Percentiles rank a stretch among this genome's conserved stretches.
phyloP scores from a whole-genome alignment of 1,284 basidiomycete genomes.

The Exsudoporus floridanus region DNA sequence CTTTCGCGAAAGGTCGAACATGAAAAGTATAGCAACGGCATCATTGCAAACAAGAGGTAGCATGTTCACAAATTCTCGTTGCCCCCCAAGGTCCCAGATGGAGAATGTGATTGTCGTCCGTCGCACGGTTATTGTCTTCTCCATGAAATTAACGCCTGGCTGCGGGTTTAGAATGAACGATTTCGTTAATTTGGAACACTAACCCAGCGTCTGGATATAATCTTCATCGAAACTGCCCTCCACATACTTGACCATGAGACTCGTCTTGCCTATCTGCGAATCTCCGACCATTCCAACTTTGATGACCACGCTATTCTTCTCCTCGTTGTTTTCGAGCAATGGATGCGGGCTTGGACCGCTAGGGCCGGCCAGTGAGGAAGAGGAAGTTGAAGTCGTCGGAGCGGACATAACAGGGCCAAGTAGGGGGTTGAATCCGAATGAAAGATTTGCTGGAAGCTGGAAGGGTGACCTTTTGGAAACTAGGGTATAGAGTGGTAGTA shows the following conservation, averaged over 20 bases:
- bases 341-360: constrained; percentile 52
- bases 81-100: constrained; percentile 98
- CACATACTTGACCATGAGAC: constrained; percentile 97
- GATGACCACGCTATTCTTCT: constrained; percentile 90
- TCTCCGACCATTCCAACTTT: constrained; percentile 99
- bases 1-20: constrained; percentile 98
- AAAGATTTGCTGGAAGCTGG: constrained; percentile 26
- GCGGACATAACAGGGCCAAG: constrained; percentile 42
- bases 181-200: constrained; percentile 26
- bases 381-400: constrained; percentile 45
- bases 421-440: constrained; percentile 14
- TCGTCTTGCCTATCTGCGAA: constrained; percentile 98
- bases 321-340: constrained; percentile 62
- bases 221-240: constrained; percentile 98
- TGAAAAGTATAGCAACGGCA: constrained; percentile 97
- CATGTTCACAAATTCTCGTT: constrained; percentile 99
- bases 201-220: constrained; percentile 97
- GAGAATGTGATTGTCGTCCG: constrained; percentile 99
- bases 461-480: constrained; percentile 15
- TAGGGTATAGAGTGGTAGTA: constrained; percentile 33
- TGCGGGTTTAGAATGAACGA: constrained; percentile 13
- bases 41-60: constrained; percentile 97
- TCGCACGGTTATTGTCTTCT: constrained; percentile 96
- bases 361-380: constrained; percentile 48
- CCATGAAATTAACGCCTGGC: constrained; percentile 97